Base-by-base conservation (phyloP, 1,284 basidiomycete species). In the Neonothopanus nambi region DNA sequence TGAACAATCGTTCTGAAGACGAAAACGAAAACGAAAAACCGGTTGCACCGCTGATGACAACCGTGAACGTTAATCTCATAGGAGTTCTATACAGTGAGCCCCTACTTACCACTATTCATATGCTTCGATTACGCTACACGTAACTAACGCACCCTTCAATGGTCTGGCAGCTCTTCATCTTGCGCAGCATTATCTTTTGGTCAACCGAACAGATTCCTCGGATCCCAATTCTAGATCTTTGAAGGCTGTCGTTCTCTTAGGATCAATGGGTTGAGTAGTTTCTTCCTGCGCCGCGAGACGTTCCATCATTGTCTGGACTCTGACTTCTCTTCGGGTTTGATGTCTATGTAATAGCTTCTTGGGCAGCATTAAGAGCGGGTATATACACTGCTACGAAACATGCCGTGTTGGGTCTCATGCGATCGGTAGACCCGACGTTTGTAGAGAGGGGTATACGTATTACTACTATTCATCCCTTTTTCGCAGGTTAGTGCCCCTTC, bases 361-460 rank as follows among this genome's bases (percentile, higher is more conserved):
- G 80, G 75, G 51, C 67, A 28, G 71, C 68, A 0, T 69, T 84
- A 24, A 76, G 81, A 0, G 55, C 58, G 9, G 80, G 64, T 3
- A 65, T 74, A 3, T 84, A 85, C 61, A 65, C 70, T 8, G 75
- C 78, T 6, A 73, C 80, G 15, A 82, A 82, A 63, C 79, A 80
- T 59, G 79, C 70, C 37, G 61, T 80, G 13, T 69, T 84, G 2
- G 84, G 82, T 3, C 54, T 84, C 23, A 79, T 81, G 76, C 74
- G 80, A 13, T 72, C 78, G 2, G 61, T 83, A 1, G 64, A 73
- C 51, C 67, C 68, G 26, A 61, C 67, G 18, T 67, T 76, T 20
- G 61, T 64, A 5, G 12, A 60, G 1, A 58, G 71, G 38, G 72
- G 73, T 15, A 76, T 84, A 56, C 73, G 81, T 15, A 66, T 81